Conservation (phyloP, 208 protist species). For the Tritrichomonas musculus region DNA sequence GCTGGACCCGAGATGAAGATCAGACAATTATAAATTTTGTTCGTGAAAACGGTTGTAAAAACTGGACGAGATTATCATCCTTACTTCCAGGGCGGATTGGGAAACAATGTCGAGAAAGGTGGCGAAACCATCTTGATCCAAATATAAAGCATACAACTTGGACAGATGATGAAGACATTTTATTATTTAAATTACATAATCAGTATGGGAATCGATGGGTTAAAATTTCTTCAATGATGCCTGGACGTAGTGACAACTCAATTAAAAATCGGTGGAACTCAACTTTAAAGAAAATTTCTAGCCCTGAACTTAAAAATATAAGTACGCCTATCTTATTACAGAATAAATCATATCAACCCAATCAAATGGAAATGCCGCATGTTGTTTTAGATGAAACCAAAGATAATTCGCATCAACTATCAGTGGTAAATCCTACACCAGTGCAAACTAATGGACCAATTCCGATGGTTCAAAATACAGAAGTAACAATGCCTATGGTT, state of each 20-base stretch:
- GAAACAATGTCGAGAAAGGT: not conserved
- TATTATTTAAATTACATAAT: not conserved
- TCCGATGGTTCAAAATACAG: too few relatives aligned
- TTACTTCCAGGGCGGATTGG: not conserved
- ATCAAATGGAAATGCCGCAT: too few relatives aligned
- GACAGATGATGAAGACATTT: slow-evolving; percentile 49
- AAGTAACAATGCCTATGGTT: too few relatives aligned
- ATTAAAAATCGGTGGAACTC: slow-evolving; percentile 58
- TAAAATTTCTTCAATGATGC: not conserved
- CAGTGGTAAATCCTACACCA: too few relatives aligned
- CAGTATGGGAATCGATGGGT: not conserved
- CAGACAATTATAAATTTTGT: slow-evolving; percentile 88
- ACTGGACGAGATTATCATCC: slow-evolving; percentile 37
- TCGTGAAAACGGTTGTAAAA: slow-evolving; percentile 39
- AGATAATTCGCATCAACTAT: too few relatives aligned
- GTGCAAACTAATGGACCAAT: too few relatives aligned
- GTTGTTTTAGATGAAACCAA: too few relatives aligned
- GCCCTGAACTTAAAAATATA: too few relatives aligned
- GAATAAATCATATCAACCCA: too few relatives aligned
- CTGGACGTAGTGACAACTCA: slow-evolving; percentile 48
- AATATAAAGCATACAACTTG: slow-evolving; percentile 44
- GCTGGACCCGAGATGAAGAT: slow-evolving; percentile 97
- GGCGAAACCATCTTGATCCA: not conserved
- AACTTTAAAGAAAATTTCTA: slow-evolving; percentile 40
- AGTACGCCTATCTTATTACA: too few relatives aligned